Evolutionary conservation across 805 yeast species (phyloP).

Genomic region (Ogataea ganodermae): DNA sequence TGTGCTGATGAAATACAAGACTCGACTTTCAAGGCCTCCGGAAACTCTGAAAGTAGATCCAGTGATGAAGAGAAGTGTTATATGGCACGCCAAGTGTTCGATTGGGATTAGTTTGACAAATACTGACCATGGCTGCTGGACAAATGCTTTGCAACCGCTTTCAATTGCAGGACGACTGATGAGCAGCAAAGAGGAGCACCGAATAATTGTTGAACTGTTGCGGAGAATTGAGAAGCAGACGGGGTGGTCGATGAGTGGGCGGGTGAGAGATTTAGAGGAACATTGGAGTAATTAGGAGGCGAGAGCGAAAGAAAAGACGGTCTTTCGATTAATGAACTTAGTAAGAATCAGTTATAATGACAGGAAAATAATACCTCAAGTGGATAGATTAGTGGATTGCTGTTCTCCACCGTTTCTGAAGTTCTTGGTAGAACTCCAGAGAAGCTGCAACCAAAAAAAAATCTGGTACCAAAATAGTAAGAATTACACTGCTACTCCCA

Average conservation of each 20-base stretch:
- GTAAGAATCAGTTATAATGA: too few species aligned
- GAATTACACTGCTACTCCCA: too few species aligned
- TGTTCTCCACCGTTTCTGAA: too few species aligned
- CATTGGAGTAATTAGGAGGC: constrained; percentile 22
- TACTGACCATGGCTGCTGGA: constrained; percentile 28
- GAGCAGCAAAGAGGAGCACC: constrained; percentile 29
- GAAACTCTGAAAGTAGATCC: constrained; percentile 14
- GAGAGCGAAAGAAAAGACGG: too few species aligned
- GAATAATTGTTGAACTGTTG: constrained; percentile 24
- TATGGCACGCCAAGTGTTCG: constrained; percentile 41
- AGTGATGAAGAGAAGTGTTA: constrained; percentile 19
- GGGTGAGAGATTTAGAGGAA: constrained; percentile 24
- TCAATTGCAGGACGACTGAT: constrained; percentile 32
- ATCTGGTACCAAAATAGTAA: too few species aligned
- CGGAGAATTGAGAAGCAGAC: constrained; percentile 26
- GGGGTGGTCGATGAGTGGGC: constrained; percentile 28
- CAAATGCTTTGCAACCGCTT: constrained; percentile 31
- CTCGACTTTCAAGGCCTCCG: constrained; percentile 28
- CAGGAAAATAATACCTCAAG: too few species aligned
- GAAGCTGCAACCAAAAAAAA: too few species aligned
- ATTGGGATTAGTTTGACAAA: constrained; percentile 38
- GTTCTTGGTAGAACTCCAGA: too few species aligned
- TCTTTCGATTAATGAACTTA: neutral
- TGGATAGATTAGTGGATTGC: too few species aligned
- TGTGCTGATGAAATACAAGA: constrained; percentile 41